Evolutionary conservation across 2,329 filamentous ascomycete species (phyloP).

Genomic region (Talaromyces sp.): DNA sequence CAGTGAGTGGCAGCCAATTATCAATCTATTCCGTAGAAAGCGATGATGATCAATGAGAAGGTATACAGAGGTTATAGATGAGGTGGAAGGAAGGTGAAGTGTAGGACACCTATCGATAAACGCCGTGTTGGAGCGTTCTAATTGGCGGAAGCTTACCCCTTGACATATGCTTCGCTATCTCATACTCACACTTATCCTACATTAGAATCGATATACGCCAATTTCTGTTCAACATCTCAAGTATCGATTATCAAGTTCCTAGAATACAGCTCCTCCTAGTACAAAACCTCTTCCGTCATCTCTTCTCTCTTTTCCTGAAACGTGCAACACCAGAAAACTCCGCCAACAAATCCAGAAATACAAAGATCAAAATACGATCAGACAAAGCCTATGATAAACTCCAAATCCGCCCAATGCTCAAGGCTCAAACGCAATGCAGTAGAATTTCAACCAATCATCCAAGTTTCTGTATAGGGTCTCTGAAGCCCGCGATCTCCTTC

Average conservation of each 20-base stretch:
- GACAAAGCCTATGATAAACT: not conserved
- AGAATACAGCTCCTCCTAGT: constrained; percentile 1
- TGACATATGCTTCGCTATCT: not conserved
- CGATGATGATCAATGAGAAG: not conserved
- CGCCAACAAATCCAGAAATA: not conserved
- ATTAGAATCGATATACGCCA: not conserved
- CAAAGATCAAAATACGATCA: constrained; percentile 1
- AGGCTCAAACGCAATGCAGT: constrained; percentile 11
- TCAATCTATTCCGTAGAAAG: not conserved
- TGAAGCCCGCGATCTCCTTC: not conserved
- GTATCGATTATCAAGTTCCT: not conserved
- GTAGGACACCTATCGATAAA: constrained; percentile 31
- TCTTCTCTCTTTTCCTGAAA: not conserved
- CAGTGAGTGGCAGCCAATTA: not conserved
- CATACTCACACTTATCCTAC: not conserved
- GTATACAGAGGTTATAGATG: not conserved
- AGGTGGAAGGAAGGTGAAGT: not conserved
- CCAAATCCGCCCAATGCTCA: constrained; percentile 14
- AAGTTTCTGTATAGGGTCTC: constrained; percentile 1
- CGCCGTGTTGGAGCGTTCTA: constrained; percentile 2
- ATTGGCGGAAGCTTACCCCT: constrained; percentile 15
- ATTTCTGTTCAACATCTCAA: not conserved
- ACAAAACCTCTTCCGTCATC: not conserved
- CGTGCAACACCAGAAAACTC: constrained; percentile 9
- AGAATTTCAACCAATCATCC: not conserved